These are phyloP conservation scores for Sonneratia alba DNA, from an alignment of 345 rosid genomes.

Conservation along the genomic window DNA sequence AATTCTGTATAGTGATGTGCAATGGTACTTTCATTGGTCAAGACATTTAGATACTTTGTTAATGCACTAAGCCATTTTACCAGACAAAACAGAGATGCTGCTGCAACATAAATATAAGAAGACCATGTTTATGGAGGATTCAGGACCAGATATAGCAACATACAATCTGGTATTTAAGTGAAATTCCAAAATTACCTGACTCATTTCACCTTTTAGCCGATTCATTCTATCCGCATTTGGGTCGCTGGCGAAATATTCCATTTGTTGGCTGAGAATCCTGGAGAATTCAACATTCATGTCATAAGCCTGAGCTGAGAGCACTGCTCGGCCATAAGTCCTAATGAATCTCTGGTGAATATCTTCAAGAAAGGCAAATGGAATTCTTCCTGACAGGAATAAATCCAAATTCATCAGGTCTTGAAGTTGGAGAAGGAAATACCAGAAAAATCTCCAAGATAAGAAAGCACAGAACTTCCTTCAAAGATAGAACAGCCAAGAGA, in stretches of 20 bases:
- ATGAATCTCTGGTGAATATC: constrained; percentile 94
- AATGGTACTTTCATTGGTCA: not conserved
- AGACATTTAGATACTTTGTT: not conserved
- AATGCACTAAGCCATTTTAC: not conserved
- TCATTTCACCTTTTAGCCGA: constrained; percentile 89
- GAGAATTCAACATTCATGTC: constrained; percentile 96
- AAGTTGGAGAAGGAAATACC: not conserved
- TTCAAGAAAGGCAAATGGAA: constrained; percentile 88
- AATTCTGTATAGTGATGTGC: not conserved
- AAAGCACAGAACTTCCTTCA: not conserved
- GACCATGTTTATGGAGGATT: not conserved
- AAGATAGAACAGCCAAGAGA: not conserved
- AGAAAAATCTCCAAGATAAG: not conserved
- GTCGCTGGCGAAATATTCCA: constrained; percentile 75
- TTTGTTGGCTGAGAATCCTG: constrained; percentile 86
- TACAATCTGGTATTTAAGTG: not conserved
- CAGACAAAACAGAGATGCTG: not conserved
- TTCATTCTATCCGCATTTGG: constrained; percentile 90
- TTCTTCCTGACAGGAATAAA: constrained; percentile 40
- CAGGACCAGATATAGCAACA: not conserved
- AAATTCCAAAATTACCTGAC: constrained; percentile 44
- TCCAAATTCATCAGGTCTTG: not conserved
- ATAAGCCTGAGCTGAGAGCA: constrained; percentile 75
- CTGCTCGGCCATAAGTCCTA: constrained; percentile 55
- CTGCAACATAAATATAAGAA: not conserved